Conservation (phyloP, 2,329 filamentous ascomycete species). For the Davidsoniella neocaledoniae region DNA sequence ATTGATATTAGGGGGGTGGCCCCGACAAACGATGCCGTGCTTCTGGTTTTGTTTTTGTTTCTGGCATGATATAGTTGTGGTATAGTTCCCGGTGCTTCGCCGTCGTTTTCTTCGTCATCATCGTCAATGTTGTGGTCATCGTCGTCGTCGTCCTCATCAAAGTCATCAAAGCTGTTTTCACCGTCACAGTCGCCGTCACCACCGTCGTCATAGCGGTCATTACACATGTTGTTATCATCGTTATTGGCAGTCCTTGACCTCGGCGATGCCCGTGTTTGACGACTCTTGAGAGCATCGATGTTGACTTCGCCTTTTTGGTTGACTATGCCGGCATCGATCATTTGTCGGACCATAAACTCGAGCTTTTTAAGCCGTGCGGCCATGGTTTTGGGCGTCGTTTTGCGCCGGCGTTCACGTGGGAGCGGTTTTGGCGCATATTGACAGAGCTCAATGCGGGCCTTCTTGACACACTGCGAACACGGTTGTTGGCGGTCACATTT, state of each 20-base stretch:
- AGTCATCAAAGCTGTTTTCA: background rate
- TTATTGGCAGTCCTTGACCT: background rate
- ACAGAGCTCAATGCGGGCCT: constrained; percentile 29
- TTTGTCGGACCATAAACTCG: constrained; percentile 39
- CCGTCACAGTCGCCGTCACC: background rate
- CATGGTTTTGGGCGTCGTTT: constrained; percentile 24
- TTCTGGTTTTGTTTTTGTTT: constrained; percentile 13
- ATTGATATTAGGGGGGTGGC: constrained; percentile 45
- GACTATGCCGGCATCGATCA: constrained; percentile 28
- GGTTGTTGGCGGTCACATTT: constrained; percentile 38
- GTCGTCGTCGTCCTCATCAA: background rate
- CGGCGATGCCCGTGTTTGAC: background rate
- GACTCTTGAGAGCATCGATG: background rate
- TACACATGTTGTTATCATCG: background rate
- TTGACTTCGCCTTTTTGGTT: constrained; percentile 4
- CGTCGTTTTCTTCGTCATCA: constrained; percentile 3
- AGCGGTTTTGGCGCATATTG: constrained; percentile 31
- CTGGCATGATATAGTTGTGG: background rate
- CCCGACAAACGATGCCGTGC: constrained; percentile 35
- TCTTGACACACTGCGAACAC: constrained; percentile 36
- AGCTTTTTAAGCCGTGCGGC: constrained; percentile 36
- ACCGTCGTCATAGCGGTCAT: background rate
- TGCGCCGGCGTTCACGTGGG: constrained; percentile 17
- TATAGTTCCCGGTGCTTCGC: background rate
- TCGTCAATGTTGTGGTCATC: background rate